phyloP scores from a whole-genome alignment of 176 grass and related monocot genomes.

The Cenchrus purpureus region DNA sequence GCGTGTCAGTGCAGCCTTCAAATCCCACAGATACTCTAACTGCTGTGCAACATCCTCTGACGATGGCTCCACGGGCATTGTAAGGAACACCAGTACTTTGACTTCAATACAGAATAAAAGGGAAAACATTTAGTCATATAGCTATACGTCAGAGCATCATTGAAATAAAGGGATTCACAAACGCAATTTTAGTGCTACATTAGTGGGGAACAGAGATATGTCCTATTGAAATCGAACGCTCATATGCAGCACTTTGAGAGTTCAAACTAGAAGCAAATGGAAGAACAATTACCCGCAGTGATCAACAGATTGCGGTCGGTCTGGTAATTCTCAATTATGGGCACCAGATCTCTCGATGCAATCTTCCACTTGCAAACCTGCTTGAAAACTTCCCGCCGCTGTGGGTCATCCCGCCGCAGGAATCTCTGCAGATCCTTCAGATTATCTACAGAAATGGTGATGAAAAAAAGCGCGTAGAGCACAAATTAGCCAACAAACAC shows the following conservation, averaged over 20 bases:
- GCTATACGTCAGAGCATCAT: background rate
- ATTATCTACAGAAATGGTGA: constrained; percentile 57
- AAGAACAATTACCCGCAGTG: constrained; percentile 52
- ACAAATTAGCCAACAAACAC: background rate
- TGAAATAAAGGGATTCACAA: constrained; percentile 3
- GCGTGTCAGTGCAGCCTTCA: constrained; percentile 72
- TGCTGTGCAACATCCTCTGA: constrained; percentile 79
- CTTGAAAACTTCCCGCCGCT: constrained; percentile 78
- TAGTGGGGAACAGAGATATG: background rate
- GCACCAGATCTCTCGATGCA: constrained; percentile 75
- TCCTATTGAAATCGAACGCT: background rate
- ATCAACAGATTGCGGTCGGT: constrained; percentile 73
- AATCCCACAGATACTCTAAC: constrained; percentile 92
- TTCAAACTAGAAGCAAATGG: background rate
- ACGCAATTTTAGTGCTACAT: background rate
- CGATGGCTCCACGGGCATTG: constrained; percentile 80
- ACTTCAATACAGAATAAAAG: constrained; percentile 44
- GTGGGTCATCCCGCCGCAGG: constrained; percentile 75
- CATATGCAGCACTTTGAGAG: too few relatives aligned
- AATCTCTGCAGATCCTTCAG: constrained; percentile 85
- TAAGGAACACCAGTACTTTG: constrained; percentile 97
- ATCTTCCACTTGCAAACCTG: constrained; percentile 92
- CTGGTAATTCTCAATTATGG: constrained; percentile 85
- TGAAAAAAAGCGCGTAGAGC: background rate
- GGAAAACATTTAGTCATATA: background rate